Percentiles rank a stretch among this genome's conserved stretches.
Conservation (phyloP, 164 flowering plant species). For the Macadamia tetraphylla region DNA sequence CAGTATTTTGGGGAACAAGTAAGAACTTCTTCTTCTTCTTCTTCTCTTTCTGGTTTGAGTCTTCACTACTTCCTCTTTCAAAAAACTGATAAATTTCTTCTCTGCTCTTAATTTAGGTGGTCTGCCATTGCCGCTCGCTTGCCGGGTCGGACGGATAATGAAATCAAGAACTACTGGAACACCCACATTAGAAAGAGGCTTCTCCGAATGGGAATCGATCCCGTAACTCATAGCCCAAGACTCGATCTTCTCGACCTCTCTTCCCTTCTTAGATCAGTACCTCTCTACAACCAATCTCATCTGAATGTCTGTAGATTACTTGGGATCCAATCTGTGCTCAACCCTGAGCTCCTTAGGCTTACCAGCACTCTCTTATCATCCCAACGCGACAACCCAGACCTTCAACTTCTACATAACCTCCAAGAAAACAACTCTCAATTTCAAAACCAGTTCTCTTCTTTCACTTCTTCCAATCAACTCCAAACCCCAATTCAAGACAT, state of each 20-base stretch:
- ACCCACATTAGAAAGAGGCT: conserved; percentile 63
- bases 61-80: not conserved
- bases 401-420: conserved; percentile 20
- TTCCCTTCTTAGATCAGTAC: conserved; percentile 38
- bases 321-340: conserved; percentile 41
- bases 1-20: conserved; percentile 62
- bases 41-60: not conserved
- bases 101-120: conserved; percentile 37
- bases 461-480: conserved; percentile 20
- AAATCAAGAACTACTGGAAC: conserved; percentile 77
- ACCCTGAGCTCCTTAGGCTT: conserved; percentile 54
- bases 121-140: conserved; percentile 64
- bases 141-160: conserved; percentile 73
- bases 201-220: conserved; percentile 65
- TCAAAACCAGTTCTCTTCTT: conserved; percentile 22
- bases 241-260: conserved; percentile 78
- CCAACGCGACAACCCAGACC: conserved; percentile 25
- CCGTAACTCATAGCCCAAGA: conserved; percentile 57
- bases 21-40: conserved; percentile 8
- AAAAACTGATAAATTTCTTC: not conserved
- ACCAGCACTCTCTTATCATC: conserved; percentile 45
- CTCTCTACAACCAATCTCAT: conserved; percentile 41
- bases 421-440: conserved; percentile 24
- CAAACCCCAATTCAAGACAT: conserved; percentile 20
- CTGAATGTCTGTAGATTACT: conserved; percentile 43